Percentiles rank a stretch among this genome's conserved stretches.
Conservation (phyloP, 2,329 filamentous ascomycete species). For the Xylaria sp. region DNA sequence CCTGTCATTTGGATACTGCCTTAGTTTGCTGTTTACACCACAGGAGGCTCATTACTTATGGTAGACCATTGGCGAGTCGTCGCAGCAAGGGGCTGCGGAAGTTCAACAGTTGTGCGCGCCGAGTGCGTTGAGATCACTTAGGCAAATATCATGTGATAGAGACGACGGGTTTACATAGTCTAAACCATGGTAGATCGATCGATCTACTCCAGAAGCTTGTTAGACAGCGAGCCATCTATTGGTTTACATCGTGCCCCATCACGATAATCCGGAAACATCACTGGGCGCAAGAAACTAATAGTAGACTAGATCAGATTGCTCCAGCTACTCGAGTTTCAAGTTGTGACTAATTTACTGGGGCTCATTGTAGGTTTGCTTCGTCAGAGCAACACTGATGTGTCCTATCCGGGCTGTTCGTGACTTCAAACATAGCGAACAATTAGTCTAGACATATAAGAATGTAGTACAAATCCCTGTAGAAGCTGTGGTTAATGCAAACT, state of each 20-base stretch:
- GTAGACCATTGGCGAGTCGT: not conserved
- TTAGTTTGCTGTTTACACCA: constrained; percentile 6
- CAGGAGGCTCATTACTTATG: not conserved
- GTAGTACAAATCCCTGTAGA: not conserved
- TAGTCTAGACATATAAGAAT: not conserved
- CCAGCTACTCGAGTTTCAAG: not conserved
- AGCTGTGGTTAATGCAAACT: not conserved
- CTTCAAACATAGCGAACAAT: not conserved
- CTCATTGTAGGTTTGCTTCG: not conserved
- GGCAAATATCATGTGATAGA: not conserved
- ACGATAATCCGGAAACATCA: not conserved
- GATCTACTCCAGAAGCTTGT: constrained; percentile 8
- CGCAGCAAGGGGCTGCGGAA: not conserved
- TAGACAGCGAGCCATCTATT: not conserved
- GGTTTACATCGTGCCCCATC: not conserved
- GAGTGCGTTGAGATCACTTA: constrained; percentile 1
- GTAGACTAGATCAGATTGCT: not conserved
- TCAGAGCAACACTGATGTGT: not conserved
- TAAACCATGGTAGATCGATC: constrained; percentile 1
- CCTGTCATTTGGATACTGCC: not conserved
- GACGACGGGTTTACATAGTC: not conserved
- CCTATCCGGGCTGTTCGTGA: not conserved
- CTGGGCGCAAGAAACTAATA: not conserved
- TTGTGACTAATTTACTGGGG: not conserved
- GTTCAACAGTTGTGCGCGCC: constrained; percentile 4